These are phyloP conservation scores for Auricularia heimuer DNA, from an alignment of 768 basidiomycete species.

Conservation along the genomic window DNA sequence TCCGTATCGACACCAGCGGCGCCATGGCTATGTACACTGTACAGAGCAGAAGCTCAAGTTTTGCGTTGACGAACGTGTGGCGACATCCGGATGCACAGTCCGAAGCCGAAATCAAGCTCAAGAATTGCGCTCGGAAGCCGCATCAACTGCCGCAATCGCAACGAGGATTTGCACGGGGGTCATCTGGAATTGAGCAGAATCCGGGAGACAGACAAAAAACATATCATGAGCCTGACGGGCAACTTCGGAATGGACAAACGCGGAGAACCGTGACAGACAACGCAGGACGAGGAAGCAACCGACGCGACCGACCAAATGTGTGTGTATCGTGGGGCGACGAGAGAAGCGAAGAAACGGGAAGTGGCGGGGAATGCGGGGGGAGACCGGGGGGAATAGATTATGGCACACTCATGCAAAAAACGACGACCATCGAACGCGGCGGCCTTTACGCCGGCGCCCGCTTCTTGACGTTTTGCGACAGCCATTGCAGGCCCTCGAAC, in stretches of 20 bases:
- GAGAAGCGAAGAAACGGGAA: too few relatives aligned
- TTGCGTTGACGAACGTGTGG: not conserved
- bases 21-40: constrained; percentile 10
- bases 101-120: not conserved
- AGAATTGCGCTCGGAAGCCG: not conserved
- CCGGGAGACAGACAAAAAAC: too few relatives aligned
- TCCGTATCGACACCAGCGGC: constrained; percentile 32
- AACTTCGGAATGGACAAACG: too few relatives aligned
- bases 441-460: constrained; percentile 26
- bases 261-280: too few relatives aligned
- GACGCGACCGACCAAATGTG: too few relatives aligned
- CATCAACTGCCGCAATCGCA: not conserved
- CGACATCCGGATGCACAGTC: not conserved
- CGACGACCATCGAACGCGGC: too few relatives aligned
- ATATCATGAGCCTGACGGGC: too few relatives aligned
- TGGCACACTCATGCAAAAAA: not conserved
- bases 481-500: constrained; percentile 95
- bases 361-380: not conserved
- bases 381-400: not conserved
- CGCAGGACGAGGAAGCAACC: too few relatives aligned
- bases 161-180: too few relatives aligned
- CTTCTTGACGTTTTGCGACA: constrained; percentile 95
- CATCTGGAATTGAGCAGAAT: too few relatives aligned
- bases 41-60: not conserved
- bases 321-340: too few relatives aligned